Base-by-base conservation (phyloP, 1,284 basidiomycete genomes). In the Xerocomus nothofagi region DNA sequence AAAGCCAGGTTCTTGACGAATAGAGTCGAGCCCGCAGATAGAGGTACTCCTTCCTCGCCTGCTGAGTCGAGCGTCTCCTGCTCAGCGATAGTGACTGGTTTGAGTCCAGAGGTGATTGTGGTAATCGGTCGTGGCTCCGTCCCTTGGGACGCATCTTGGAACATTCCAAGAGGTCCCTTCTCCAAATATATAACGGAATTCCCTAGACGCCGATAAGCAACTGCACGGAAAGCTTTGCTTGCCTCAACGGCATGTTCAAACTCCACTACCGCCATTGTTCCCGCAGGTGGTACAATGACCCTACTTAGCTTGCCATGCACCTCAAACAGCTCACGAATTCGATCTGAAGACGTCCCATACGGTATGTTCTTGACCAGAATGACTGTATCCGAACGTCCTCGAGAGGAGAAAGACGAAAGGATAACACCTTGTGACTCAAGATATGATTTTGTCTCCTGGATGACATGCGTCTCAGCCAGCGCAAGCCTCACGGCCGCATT, bases 351-450 rank as follows among this genome's bases (percentile, higher is more conserved):
- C 0, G 94, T 98, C 14, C 93, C 93, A 62, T 91, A 97, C 0
- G 96, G 95, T 38, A 99, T 94, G 71, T 99, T 98, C 75, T 99
- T 99, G 54, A 98, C 91, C 9, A 99, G 79, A 49, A 98, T 86
- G 39, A 81, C 84, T 0, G 91, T 95, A 59, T 91, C 84, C 0
- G 91, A 93, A 2, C 83, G 78, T 0, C 73, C 72, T 3, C 77
- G 70, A 2, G 76, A 70, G 2, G 78, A 73, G 55, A 88, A 84
- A 0, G 82, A 73, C 0, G 81, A 76, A 6, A 88, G 69, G 18
- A 82, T 65, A 50, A 88, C 81, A 21, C 87, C 88, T 56, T 85
- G 84, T 21, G 75, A 80, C 62, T 92, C 88, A 26, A 93, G 85
- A 71, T 88, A 98, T 2, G 86, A 73, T 64, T 96, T 97, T 0